A percentile compares a stretch with the other conserved stretches of the same genome.
phyloP scores from a whole-genome alignment of 129 eudicot genomes.

The Flaveria robusta region DNA sequence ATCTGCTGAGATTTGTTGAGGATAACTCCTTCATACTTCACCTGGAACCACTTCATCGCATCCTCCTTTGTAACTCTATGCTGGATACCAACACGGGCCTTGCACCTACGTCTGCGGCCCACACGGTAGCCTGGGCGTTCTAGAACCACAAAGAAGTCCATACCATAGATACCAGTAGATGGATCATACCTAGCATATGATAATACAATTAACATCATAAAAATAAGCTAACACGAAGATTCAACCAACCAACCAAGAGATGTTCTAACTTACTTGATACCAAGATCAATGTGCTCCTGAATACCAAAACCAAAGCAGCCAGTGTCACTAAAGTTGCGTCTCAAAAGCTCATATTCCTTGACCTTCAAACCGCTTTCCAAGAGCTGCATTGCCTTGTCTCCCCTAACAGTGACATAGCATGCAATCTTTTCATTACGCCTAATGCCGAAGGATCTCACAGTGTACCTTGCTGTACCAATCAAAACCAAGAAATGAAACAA shows the following conservation, averaged over 20 bases:
- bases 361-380: conserved; percentile 47
- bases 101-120: conserved; percentile 53
- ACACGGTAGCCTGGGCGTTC: conserved; percentile 57
- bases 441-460: conserved; percentile 43
- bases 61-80: conserved; percentile 50
- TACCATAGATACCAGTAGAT: conserved; percentile 49
- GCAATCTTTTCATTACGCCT: conserved; percentile 55
- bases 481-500: conserved; percentile 6
- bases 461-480: conserved; percentile 39
- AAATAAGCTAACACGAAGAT: background rate
- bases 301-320: conserved; percentile 51
- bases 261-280: conserved; percentile 36
- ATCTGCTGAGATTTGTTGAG: conserved; percentile 56
- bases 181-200: conserved; percentile 42
- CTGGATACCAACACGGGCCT: conserved; percentile 54
- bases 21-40: conserved; percentile 52
- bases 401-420: conserved; percentile 48
- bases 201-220: background rate
- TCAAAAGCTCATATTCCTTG: conserved; percentile 49
- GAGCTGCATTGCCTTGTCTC: conserved; percentile 51
- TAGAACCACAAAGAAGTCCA: conserved; percentile 53
- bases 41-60: conserved; percentile 53
- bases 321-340: conserved; percentile 47
- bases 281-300: conserved; percentile 53
- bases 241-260: background rate